Conservation (phyloP, 129 eudicot genomes). For the Flaveria robusta region DNA sequence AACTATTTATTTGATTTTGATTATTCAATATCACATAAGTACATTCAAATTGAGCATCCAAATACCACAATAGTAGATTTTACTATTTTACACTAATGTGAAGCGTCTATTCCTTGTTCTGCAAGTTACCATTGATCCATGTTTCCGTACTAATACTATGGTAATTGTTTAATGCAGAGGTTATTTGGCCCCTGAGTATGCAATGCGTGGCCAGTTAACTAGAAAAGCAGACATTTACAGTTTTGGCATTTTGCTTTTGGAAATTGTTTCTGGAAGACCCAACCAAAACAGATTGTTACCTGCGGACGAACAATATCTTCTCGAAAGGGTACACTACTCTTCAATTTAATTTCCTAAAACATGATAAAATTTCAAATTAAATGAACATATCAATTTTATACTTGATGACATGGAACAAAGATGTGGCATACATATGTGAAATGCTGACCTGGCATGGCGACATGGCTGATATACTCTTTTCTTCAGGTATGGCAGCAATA, state of each 20-base stretch:
- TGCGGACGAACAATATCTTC: constrained; percentile 63
- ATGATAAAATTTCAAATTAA: neutral
- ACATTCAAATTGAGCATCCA: neutral
- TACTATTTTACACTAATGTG: constrained; percentile 6
- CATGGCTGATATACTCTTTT: constrained; percentile 27
- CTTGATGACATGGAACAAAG: neutral
- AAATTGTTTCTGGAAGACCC: constrained; percentile 83
- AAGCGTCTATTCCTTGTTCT: constrained; percentile 16
- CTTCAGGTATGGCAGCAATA: constrained; percentile 71
- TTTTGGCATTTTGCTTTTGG: constrained; percentile 85
- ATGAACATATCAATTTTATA: neutral
- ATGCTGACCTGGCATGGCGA: constrained; percentile 6
- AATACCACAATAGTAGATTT: neutral
- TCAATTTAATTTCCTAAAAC: constrained; percentile 24
- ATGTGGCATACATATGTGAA: neutral
- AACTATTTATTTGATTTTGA: neutral
- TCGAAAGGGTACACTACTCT: constrained; percentile 61
- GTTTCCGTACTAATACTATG: constrained; percentile 13
- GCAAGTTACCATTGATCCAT: neutral
- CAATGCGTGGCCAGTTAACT: constrained; percentile 82
- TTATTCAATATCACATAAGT: neutral
- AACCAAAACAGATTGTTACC: constrained; percentile 68
- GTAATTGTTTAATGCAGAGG: constrained; percentile 52
- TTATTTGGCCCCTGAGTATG: constrained; percentile 98
- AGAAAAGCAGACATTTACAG: constrained; percentile 94